Evolutionary conservation across 257 asterid genomes (phyloP), one percentile per base, ranked within the genome.

Genomic region (Rubia yunnanensis): DNA sequence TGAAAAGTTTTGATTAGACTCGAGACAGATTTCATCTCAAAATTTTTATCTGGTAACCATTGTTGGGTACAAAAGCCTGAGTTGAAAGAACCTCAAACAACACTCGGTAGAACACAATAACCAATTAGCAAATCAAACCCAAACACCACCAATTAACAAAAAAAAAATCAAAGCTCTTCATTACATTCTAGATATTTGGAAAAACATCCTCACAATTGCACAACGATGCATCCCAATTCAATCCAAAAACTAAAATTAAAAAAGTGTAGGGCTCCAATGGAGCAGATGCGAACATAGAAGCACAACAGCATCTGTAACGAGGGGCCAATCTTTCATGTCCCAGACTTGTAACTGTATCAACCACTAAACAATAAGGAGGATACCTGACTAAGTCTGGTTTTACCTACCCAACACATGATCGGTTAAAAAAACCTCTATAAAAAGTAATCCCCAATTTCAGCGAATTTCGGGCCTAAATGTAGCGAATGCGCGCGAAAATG

Each of bases 261-360:
- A 17, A 36, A 3, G 71, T 85, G 64, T 85, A 32, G 80, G 14
- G 63, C 84, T 87, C 92, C 76, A 69, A 84, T 84, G 94, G 96
- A 86, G 86, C 86, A 81, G 83, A 80, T 72, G 77, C 71, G 76
- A 78, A 79, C 91, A 17, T 38, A 7, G 64, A 35, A 70, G 64
- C 66, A 54, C 66, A 32, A 76, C 30, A 75, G 62, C 80, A 78
- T 77, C 89, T 74, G 89, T 80, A 86, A 86, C 95, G 85, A 86
- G 26, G 86, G 84, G 82, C 70, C 44, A 79, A n/a, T 0, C 13
- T 70, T 81, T 64, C 6, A 66, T 86, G 24, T 86, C 17, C 87
- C 86, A 86, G 89, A 34, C 79, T 36, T 61, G 91, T 84, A 86
- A 86, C 94, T 44, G 92, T 72, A 79, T 73, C 80, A 62, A 57